Evolutionary conservation across 176 grass and related monocot genomes (phyloP), one percentile per base, ranked within the genome.

Genomic region (Carex pumila): DNA sequence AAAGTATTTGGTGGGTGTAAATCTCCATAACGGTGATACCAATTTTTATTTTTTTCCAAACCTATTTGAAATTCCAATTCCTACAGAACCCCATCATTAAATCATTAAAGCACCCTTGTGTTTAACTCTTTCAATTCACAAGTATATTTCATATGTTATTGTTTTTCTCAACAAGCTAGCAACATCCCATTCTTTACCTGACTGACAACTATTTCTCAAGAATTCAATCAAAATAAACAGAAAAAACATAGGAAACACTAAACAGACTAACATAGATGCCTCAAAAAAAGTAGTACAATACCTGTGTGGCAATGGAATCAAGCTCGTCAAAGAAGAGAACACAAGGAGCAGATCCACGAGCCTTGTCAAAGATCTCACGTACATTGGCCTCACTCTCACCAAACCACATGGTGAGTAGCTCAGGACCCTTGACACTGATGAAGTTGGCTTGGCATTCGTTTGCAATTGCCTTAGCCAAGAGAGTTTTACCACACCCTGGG

Each of bases 401-500:
- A 71, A 97, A 97, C 94, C 94, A 97, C 94, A 97, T 97, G 72
- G 93, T 92, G 68, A 95, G 90, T 47, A 95, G 62, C 36, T 95
- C 90, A 0, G 93, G 93, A 12, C 93, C 93, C 85, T 95, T 97
- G 17, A 97, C 87, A 65, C 94, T 97, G 49, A 97, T 97, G 41
- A 97, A 97, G 77, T 97, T 97, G 14, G 91, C 94, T 88, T 97
- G 94, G 82, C 94, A 97, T 87, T 97, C 94, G 8, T 97, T 97
- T 21, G 94, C 94, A 81, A 97, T 97, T 80, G 94, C 94, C 84
- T 97, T 97, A 45, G 94, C 94, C 84, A 97, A 85, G 78, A 97
- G 86, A 15, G 94, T 97, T 65, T 97, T 97, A 50, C 89, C 94
- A 78, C 94, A 97, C 79, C 94, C 94, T 80, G 94, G 91, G 58